A percentile compares a stretch with the other conserved stretches of the same genome.
Evolutionary conservation across 306 rosid species (phyloP).

Genomic region (Prunus mongolica): DNA sequence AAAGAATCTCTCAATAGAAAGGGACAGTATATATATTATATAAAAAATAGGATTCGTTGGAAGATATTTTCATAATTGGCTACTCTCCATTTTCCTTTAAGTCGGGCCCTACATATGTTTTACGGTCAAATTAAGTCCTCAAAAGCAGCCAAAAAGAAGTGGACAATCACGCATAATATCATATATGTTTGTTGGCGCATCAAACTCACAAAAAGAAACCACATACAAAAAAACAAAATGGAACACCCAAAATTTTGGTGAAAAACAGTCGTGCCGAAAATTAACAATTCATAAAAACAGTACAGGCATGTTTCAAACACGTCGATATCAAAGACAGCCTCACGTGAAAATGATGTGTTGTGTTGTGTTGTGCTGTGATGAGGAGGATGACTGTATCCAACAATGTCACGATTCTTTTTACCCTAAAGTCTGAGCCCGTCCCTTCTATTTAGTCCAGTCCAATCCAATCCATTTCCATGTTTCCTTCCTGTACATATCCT

Average conservation of each 20-base stretch:
- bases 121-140: too few species aligned
- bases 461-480: not conserved
- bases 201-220: too few species aligned
- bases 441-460: not conserved
- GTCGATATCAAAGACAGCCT: slow-evolving; percentile 38
- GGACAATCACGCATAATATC: too few species aligned
- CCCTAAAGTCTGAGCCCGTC: not conserved
- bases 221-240: too few species aligned
- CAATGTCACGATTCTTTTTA: slow-evolving; percentile 33
- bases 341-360: not conserved
- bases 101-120: too few species aligned
- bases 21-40: too few species aligned
- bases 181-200: too few species aligned
- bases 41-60: too few species aligned
- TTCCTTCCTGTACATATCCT: not conserved
- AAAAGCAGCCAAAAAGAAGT: too few species aligned
- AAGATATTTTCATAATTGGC: too few species aligned
- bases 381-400: slow-evolving; percentile 27
- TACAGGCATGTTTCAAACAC: slow-evolving; percentile 13
- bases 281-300: not conserved
- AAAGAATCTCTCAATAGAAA: rapidly evolving
- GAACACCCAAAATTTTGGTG: not conserved
- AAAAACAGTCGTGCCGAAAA: not conserved
- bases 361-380: not conserved
- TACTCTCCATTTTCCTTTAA: too few species aligned